These are phyloP conservation scores for Pseudogymnoascus sp. DNA, from an alignment of 2,329 filamentous ascomycete species.

Conservation along the genomic window DNA sequence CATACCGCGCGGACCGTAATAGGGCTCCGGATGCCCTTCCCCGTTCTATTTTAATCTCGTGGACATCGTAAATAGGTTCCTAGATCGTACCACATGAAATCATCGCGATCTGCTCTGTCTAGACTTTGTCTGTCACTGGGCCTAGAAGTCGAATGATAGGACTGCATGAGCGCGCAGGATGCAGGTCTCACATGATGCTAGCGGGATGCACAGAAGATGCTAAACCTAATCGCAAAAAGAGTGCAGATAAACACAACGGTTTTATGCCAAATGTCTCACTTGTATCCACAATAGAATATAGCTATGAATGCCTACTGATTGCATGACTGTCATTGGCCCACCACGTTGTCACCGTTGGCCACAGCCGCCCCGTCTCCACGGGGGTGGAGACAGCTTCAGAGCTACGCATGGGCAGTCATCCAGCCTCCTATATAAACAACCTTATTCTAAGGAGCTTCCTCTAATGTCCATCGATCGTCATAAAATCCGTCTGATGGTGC, in stretches of 20 bases:
- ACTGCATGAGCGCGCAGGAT: background rate
- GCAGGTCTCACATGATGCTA: constrained; percentile 7
- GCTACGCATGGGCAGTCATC: background rate
- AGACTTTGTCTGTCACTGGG: constrained; percentile 5
- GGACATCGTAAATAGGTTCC: background rate
- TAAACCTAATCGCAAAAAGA: background rate
- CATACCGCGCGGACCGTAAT: background rate
- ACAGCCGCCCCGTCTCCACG: background rate
- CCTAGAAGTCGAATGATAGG: background rate
- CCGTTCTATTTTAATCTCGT: constrained; percentile 8
- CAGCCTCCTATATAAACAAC: background rate
- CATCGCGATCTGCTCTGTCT: background rate
- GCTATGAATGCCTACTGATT: background rate
- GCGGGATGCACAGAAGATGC: background rate
- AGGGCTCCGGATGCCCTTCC: background rate
- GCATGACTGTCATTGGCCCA: background rate
- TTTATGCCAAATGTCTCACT: constrained; percentile 3
- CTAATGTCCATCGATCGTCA: background rate
- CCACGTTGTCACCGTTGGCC: background rate
- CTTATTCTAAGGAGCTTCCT: background rate
- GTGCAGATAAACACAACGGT: background rate
- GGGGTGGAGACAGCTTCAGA: background rate
- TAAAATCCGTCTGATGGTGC: constrained; percentile 7
- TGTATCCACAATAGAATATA: background rate
- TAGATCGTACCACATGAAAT: background rate